Conservation (phyloP, 2,329 filamentous ascomycete genomes). For the Monilinia laxa region DNA sequence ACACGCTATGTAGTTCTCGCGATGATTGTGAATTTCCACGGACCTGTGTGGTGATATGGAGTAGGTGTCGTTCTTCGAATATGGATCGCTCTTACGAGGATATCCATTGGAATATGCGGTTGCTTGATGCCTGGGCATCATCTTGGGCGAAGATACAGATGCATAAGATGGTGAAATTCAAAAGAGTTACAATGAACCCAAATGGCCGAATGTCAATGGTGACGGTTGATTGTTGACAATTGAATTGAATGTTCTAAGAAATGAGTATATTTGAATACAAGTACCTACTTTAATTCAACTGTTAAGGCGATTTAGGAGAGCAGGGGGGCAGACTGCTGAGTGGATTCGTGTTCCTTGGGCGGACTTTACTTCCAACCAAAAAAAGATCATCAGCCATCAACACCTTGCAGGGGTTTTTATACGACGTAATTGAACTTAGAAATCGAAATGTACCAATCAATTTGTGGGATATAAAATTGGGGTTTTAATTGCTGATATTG, state of each 20-base stretch:
- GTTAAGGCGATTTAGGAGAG: not conserved
- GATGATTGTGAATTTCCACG: constrained; percentile 34
- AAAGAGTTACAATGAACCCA: constrained; percentile 23
- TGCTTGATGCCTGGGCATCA: constrained; percentile 81
- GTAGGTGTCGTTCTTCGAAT: constrained; percentile 70
- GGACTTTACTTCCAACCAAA: constrained; percentile 5
- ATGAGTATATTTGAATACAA: not conserved
- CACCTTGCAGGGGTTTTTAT: constrained; percentile 10
- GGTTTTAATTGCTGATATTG: too few relatives aligned
- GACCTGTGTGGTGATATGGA: constrained; percentile 90
- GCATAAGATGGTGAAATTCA: constrained; percentile 62
- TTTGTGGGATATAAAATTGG: too few relatives aligned
- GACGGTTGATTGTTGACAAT: constrained; percentile 13
- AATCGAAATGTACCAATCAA: not conserved
- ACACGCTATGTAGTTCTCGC: not conserved
- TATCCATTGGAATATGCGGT: constrained; percentile 81
- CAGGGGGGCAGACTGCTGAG: constrained; percentile 17
- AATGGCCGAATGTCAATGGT: constrained; percentile 13
- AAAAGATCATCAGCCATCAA: constrained; percentile 14
- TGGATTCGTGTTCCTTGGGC: constrained; percentile 23
- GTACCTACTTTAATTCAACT: not conserved
- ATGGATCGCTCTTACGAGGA: constrained; percentile 66
- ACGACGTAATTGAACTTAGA: not conserved
- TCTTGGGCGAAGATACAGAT: constrained; percentile 48
- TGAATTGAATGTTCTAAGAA: constrained; percentile 12